Base-by-base conservation (phyloP, 306 rosid genomes). In the Arachis stenosperma region DNA sequence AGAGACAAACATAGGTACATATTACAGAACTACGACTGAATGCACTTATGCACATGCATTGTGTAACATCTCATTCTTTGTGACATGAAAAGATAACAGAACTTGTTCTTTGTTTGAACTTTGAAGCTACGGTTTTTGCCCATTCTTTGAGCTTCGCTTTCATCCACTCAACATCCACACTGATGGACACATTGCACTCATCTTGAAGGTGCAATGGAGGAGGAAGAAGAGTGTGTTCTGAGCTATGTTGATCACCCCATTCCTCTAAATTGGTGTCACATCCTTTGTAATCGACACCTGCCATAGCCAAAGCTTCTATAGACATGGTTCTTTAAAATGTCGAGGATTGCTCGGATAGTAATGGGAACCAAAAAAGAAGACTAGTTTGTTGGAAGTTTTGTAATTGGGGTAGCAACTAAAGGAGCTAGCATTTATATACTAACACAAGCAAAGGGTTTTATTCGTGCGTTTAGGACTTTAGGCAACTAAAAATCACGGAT, bases 291-390 rank as follows among this genome's bases (percentile, higher is more conserved):
- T 79, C 86, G 67, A 69, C 44, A 15, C 86, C 78, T 5, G 78
- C 88, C 86, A 85, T 85, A 3, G 89, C 86, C 72, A 85, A 44
- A 61, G 82, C 84, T 65, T 82, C 86, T 14, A 74, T 70, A 4
- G 82, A 77, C 83, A 70, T 75, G 27, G 63, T 55, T 55, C 41
- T 53, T 22, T 22, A 22, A 9, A 73, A 57, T 36, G 3, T 7
- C 13, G 15, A 9, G 8, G 11, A 5, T 12, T 43, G 9, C 13
- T 5, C 29, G 6, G 5, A 47, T 66, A 46, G 11, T 3, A 46
- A 46, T 46, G 37, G 4, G 1, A 33, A 33, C 37, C 2, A 33
- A 46, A 8, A 46, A 39, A 5, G 0, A 15, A 54, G 8, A 33
- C 4, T 22, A 22, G 3, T 59, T 50, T 4, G 37, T 10, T 11